Conservation (phyloP, 1,139 yeast species). For the Pneumocystis murina region DNA sequence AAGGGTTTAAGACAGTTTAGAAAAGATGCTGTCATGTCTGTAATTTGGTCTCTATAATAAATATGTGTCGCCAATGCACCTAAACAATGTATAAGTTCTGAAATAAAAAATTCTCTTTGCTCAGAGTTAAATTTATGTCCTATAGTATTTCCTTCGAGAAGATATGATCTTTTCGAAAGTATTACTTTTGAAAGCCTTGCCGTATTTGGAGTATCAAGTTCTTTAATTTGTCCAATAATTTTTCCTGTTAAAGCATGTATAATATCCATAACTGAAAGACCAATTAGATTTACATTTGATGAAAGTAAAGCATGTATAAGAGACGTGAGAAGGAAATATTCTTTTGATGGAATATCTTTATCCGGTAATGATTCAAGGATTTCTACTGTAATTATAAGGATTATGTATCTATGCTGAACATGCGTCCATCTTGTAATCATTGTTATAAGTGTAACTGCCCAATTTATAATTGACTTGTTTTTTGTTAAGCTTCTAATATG, state of each 20-base stretch:
- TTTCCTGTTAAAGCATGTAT: conserved; percentile 47
- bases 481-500: conserved; percentile 19
- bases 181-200: not conserved
- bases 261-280: conserved; percentile 74
- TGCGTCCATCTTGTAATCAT: conserved; percentile 69
- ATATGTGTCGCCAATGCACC: conserved; percentile 54
- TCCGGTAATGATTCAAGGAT: conserved; percentile 20
- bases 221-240: conserved; percentile 35
- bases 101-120: conserved; percentile 14
- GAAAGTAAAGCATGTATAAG: conserved; percentile 55
- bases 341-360: conserved; percentile 19
- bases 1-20: conserved; percentile 14
- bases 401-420: conserved; percentile 68
- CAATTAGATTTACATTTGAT: conserved; percentile 71
- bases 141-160: not conserved
- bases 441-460: conserved; percentile 48
- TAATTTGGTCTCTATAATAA: conserved; percentile 63
- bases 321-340: conserved; percentile 38
- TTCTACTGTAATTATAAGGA: conserved; percentile 34
- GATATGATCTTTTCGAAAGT: conserved; percentile 1
- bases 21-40: conserved; percentile 53
- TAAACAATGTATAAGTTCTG: conserved; percentile 29
- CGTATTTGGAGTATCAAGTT: not conserved
- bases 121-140: not conserved
- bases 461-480: conserved; percentile 21